phyloP scores from a whole-genome alignment of 1,139 yeast species.

The Diutina ranongensis region DNA sequence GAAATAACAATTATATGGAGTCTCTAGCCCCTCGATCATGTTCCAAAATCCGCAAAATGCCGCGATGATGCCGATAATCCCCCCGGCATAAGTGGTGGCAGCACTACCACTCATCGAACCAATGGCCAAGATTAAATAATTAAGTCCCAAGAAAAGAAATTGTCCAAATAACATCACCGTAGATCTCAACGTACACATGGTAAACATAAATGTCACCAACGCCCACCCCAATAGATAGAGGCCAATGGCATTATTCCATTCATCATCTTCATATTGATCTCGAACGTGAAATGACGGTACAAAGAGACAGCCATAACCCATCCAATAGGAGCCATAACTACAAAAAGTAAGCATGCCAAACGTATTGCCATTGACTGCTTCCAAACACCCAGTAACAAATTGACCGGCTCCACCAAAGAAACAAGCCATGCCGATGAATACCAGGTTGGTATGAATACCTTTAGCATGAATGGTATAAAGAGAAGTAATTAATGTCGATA shows the following conservation, averaged over 20 bases:
- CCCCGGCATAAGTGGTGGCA: not conserved
- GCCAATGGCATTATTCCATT: not conserved
- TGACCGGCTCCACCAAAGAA: slow-evolving; percentile 5
- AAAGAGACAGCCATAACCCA: slow-evolving; percentile 1
- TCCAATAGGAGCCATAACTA: slow-evolving; percentile 5
- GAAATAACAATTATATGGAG: not conserved
- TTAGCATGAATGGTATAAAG: slow-evolving; percentile 4
- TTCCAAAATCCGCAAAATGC: not conserved
- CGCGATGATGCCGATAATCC: not conserved
- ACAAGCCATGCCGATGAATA: not conserved
- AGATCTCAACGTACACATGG: not conserved
- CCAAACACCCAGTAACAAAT: not conserved
- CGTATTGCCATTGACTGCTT: not conserved
- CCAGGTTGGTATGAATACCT: not conserved
- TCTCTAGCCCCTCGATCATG: not conserved
- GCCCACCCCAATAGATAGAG: not conserved
- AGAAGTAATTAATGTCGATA: not conserved
- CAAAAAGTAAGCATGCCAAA: slow-evolving; percentile 4
- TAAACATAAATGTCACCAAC: slow-evolving; percentile 3
- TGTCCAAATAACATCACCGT: not conserved
- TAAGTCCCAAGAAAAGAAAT: not conserved
- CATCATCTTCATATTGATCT: not conserved
- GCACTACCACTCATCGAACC: not conserved
- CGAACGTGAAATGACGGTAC: not conserved
- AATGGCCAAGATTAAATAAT: not conserved